phyloP scores from a whole-genome alignment of 2,329 filamentous ascomycete genomes.

The Xylariaceae sp. region DNA sequence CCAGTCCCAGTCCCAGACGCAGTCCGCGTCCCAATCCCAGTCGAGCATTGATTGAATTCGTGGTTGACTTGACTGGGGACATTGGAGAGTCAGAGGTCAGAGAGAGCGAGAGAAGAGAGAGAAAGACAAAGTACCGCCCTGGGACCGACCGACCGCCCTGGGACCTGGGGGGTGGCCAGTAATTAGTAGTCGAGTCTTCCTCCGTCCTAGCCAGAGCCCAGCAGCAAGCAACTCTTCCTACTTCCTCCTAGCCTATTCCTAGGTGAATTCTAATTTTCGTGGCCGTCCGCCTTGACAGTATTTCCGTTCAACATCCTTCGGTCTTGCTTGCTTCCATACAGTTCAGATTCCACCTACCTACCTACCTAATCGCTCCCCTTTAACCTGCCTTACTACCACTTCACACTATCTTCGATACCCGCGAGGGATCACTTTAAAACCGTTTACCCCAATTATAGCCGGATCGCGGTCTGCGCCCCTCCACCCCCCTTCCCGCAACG shows the following conservation, averaged over 20 bases:
- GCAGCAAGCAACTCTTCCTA: not conserved
- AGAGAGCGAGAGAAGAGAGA: too few species aligned
- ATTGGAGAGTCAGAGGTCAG: slow-evolving; percentile 6
- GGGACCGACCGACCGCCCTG: slow-evolving; percentile 5
- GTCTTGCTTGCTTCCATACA: too few species aligned
- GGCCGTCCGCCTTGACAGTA: not conserved
- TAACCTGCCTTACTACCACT: too few species aligned
- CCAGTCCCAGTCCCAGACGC: too few species aligned
- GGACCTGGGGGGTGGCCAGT: too few species aligned
- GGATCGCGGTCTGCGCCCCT: slow-evolving; percentile 10
- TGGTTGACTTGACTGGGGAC: not conserved
- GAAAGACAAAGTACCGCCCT: slow-evolving; percentile 2
- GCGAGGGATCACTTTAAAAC: slow-evolving; percentile 13
- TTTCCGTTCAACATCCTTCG: not conserved
- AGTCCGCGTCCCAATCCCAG: not conserved
- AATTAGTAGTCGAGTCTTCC: too few species aligned
- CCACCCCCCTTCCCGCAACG: slow-evolving; percentile 1
- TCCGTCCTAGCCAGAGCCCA: too few species aligned
- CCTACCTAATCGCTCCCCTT: not conserved
- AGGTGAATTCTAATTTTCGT: not conserved
- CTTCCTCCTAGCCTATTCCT: not conserved
- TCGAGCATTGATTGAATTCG: not conserved
- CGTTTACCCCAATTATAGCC: slow-evolving; percentile 11
- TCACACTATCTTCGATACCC: slow-evolving; percentile 8
- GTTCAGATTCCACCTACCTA: too few species aligned